Evolutionary conservation across 2,329 filamentous ascomycete species (phyloP), one percentile per base, ranked within the genome.

Genomic region (Microthyrium microscopicum): DNA sequence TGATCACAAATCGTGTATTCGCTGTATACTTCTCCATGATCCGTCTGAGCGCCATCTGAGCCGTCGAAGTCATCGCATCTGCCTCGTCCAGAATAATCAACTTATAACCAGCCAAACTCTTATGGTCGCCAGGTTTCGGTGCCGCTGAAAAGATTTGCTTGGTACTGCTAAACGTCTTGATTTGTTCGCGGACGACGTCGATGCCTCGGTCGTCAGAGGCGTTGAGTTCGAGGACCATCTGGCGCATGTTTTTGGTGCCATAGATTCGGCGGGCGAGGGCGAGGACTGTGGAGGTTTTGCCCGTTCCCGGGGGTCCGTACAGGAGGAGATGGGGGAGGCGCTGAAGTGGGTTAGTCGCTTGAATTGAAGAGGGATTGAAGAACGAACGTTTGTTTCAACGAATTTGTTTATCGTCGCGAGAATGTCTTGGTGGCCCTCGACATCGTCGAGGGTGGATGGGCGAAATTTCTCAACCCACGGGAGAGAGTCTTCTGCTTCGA

Each of bases 21-120:
- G 81, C 81, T 1, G 89, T 98, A 61, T 98, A 98, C 60, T 93
- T 93, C 53, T 98, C 89, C 89, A 98, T 98, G 50, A 98, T 95
- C 30, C 89, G 68, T 40, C 89, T 72, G 35, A 98, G 64, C 0
- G 89, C 89, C 87, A 98, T 98, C 57, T 98, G 89, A 5, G 89
- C 89, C 1, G 87, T 91, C 34, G 82, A 79, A n/a, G 89, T 98
- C 89, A 98, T 98, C 34, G 89, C 89, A 54, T 98, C 89, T n/a
- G 89, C 89, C 62, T 98, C 89, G 55, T 98, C 89, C 4, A 98
- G 71, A 35, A 98, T 82, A 51, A 98, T 95, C 44, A 98, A 73
- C 62, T 98, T 98, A 64, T 79, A 98, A 3, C 70, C 70, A 0
- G 80, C 82, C 18, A 87, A 57, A 4, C 58, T 57, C 5, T 60